These are phyloP conservation scores for Adenanthera pavonina DNA, from an alignment of 306 rosid species.

Conservation along the genomic window DNA sequence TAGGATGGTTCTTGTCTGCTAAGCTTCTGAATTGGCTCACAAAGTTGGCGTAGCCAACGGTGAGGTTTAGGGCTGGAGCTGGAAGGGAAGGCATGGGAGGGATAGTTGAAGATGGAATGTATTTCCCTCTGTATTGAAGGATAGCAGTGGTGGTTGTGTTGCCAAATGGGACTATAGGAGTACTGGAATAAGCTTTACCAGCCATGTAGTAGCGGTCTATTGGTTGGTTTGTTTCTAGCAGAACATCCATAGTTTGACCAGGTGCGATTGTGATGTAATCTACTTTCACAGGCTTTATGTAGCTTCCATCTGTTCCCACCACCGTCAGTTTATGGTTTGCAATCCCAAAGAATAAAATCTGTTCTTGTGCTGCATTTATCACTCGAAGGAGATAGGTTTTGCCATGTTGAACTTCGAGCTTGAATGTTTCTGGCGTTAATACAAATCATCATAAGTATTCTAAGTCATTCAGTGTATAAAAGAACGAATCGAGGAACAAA, in stretches of 20 bases:
- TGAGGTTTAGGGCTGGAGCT: constrained; percentile 39
- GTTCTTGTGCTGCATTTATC: constrained; percentile 54
- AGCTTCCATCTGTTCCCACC: constrained; percentile 64
- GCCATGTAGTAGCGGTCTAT: constrained; percentile 62
- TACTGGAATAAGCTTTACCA: constrained; percentile 49
- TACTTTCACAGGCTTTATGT: constrained; percentile 53
- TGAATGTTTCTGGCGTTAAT: constrained; percentile 52
- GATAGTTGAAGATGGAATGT: constrained; percentile 6
- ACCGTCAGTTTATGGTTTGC: constrained; percentile 61
- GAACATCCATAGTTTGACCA: constrained; percentile 63
- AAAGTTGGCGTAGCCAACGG: constrained; percentile 41
- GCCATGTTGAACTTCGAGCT: constrained; percentile 44
- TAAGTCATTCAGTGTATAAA: background rate
- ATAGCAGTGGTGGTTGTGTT: constrained; percentile 58
- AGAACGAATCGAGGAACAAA: background rate
- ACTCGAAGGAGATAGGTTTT: constrained; percentile 60
- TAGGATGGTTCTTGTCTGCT: constrained; percentile 43
- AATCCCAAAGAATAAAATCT: constrained; percentile 49
- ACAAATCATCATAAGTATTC: no score
- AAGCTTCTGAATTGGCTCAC: constrained; percentile 49
- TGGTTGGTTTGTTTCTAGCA: constrained; percentile 55
- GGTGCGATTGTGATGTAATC: constrained; percentile 58
- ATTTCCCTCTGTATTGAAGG: constrained; percentile 41
- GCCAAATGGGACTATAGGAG: constrained; percentile 4
- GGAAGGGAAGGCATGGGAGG: constrained; percentile 61